Evolutionary conservation across 208 protist genomes (phyloP).

Genomic region (Acanthamoeba castellanii): DNA sequence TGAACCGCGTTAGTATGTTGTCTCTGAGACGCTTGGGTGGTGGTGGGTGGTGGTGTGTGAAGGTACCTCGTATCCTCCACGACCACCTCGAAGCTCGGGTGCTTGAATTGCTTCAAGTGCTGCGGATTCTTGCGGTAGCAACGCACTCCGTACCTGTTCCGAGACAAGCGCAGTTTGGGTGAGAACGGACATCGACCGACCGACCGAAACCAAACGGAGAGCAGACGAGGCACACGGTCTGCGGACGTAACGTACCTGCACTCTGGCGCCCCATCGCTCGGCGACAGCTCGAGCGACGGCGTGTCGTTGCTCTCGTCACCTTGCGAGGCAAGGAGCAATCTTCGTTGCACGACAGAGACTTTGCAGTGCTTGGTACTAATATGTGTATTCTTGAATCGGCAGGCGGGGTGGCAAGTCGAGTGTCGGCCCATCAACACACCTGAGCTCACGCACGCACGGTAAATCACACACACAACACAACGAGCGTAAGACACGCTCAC

Average conservation of each 20-base stretch:
- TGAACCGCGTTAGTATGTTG: neutral
- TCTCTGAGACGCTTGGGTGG: neutral
- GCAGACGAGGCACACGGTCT: neutral
- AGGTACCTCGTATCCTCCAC: conserved; percentile 20
- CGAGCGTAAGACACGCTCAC: neutral
- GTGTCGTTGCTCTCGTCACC: neutral
- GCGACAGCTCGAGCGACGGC: neutral
- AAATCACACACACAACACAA: neutral
- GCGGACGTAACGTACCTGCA: neutral
- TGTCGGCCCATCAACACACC: conserved; percentile 24
- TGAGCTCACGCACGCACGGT: neutral
- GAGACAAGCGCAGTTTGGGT: neutral
- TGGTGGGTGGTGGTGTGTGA: neutral
- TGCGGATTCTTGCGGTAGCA: conserved; percentile 54
- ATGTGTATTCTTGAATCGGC: neutral
- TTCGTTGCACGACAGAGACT: neutral
- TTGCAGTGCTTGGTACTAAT: conserved; percentile 18
- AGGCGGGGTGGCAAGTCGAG: neutral
- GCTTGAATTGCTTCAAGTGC: neutral
- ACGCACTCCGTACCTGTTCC: neutral
- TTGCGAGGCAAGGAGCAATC: neutral
- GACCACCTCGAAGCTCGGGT: neutral
- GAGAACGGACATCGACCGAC: neutral
- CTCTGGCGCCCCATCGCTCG: neutral
- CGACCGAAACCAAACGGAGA: neutral